Conservation (phyloP, 495 filamentous ascomycete genomes). For the Talaromyces nanjingensis region DNA sequence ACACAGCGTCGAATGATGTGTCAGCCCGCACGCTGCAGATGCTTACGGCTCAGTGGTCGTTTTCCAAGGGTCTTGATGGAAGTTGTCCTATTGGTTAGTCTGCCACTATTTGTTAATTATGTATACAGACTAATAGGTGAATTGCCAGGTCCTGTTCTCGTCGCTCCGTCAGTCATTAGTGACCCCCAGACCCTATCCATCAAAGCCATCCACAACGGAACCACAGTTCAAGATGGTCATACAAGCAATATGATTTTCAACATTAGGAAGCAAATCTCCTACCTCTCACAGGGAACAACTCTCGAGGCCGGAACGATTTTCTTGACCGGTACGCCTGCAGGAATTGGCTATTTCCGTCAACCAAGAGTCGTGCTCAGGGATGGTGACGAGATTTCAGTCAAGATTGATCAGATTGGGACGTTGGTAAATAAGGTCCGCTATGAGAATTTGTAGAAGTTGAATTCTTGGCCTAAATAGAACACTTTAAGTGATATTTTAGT, state of each 20-base stretch:
- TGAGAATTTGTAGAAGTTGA: conserved; percentile 9
- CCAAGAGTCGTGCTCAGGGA: conserved; percentile 40
- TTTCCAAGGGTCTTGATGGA: conserved; percentile 36
- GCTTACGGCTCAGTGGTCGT: conserved; percentile 31
- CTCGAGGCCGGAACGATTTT: conserved; percentile 30
- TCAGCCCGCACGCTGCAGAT: conserved; percentile 29
- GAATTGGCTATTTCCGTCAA: conserved; percentile 35
- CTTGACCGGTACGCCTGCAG: conserved; percentile 35
- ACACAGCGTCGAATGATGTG: conserved; percentile 35
- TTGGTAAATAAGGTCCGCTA: conserved; percentile 23
- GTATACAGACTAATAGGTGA: too few relatives aligned
- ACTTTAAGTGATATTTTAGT: too few relatives aligned
- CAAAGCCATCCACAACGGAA: conserved; percentile 23
- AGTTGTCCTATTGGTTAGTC: conserved; percentile 30
- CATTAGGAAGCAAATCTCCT: conserved; percentile 24
- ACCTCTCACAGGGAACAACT: conserved; percentile 35
- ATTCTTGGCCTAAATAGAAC: too few relatives aligned
- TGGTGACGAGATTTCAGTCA: conserved; percentile 46
- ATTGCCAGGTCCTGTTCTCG: conserved; percentile 29
- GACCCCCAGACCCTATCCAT: conserved; percentile 26
- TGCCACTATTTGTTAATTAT: too few relatives aligned
- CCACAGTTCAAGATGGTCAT: conserved; percentile 20
- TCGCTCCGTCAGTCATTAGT: conserved; percentile 23
- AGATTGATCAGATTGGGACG: conserved; percentile 32
- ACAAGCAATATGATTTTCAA: conserved; percentile 29